These are phyloP conservation scores for Ambrosia hybrid DNA, from an alignment of 140 eudicot species.

Conservation along the genomic window DNA sequence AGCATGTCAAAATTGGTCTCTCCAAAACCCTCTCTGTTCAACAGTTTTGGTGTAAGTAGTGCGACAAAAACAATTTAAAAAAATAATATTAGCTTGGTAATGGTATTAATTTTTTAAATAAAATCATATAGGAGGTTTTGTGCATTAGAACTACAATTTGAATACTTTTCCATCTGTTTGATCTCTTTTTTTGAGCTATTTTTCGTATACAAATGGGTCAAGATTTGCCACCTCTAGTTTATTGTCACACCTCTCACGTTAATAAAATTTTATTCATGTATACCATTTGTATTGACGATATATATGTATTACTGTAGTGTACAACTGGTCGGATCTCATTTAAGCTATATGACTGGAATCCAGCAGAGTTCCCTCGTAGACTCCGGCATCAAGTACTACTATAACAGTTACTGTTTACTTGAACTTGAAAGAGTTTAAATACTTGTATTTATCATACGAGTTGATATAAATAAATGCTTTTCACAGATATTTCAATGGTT, in stretches of 20 bases:
- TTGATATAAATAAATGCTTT: slow-evolving; percentile 23
- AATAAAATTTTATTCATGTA: background rate
- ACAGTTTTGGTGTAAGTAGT: background rate
- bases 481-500: slow-evolving; percentile 91
- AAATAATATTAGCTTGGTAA: background rate
- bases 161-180: background rate
- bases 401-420: slow-evolving; percentile 44
- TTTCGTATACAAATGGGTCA: background rate
- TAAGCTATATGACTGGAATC: slow-evolving; percentile 98
- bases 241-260: no score
- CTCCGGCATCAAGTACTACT: slow-evolving; percentile 84
- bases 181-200: background rate
- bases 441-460: slow-evolving; percentile 25
- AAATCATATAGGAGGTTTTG: background rate
- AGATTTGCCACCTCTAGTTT: no score
- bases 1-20: background rate
- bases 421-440: slow-evolving; percentile 29
- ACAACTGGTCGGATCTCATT: slow-evolving; percentile 93
- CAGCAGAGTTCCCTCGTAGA: slow-evolving; percentile 92
- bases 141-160: background rate
- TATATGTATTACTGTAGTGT: slow-evolving; percentile 50
- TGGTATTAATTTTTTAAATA: background rate
- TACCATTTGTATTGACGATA: slow-evolving; percentile 8
- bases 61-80: background rate
- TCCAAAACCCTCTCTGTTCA: background rate